Percentiles rank a stretch among this genome's conserved stretches.
These are phyloP conservation scores for Lichtheimia ramosa DNA, from an alignment of 371 early-diverging fungal genomes.

Conservation along the genomic window DNA sequence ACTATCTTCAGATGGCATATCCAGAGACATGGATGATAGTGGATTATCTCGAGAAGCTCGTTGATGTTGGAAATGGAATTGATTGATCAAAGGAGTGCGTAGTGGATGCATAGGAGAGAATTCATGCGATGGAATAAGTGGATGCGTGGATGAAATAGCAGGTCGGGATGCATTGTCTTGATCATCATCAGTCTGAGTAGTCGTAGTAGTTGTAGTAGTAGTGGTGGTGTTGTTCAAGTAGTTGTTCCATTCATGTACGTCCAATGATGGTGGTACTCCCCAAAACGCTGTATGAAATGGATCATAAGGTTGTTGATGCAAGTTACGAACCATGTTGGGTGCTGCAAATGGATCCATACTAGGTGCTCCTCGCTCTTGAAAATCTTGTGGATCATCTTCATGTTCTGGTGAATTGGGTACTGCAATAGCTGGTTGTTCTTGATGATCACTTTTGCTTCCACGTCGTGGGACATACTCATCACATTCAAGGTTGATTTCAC, in stretches of 20 bases:
- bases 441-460: background rate
- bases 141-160: background rate
- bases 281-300: constrained; percentile 25
- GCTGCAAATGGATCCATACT: constrained; percentile 34
- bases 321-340: constrained; percentile 23
- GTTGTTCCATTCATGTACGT: constrained; percentile 28
- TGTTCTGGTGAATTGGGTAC: constrained; percentile 2
- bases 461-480: constrained; percentile 4
- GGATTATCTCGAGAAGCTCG: background rate
- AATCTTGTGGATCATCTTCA: constrained; percentile 1
- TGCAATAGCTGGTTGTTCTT: background rate
- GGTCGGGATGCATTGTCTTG: background rate
- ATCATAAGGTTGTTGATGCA: constrained; percentile 19
- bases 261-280: constrained; percentile 28
- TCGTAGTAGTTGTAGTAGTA: background rate
- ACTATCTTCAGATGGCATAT: background rate
- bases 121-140: constrained; percentile 12
- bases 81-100: too few species aligned
- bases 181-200: background rate
- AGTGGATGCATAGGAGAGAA: constrained; percentile 13
- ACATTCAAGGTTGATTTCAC: constrained; percentile 25
- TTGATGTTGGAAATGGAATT: too few species aligned
- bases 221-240: constrained; percentile 17
- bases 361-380: constrained; percentile 7
- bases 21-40: background rate